These are phyloP conservation scores for Carex cristatella DNA, from an alignment of 176 grass and related monocot species.

Conservation along the genomic window DNA sequence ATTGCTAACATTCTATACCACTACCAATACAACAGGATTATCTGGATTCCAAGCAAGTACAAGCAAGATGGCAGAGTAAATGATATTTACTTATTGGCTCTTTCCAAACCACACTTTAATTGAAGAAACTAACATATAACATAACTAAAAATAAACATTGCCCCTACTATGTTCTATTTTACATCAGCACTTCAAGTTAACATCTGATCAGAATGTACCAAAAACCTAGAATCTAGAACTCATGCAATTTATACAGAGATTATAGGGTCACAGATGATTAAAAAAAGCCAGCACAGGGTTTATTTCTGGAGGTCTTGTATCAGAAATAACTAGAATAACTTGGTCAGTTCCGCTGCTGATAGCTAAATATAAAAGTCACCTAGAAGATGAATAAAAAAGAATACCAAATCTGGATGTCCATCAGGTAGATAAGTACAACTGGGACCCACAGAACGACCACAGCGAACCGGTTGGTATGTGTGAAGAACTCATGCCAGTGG, in stretches of 20 bases:
- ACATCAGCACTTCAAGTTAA: background rate
- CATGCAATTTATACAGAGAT: background rate
- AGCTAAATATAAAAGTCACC: background rate
- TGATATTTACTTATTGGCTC: background rate
- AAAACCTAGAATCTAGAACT: background rate
- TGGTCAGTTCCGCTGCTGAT: background rate
- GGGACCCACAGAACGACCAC: constrained; percentile 74
- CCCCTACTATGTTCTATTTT: background rate
- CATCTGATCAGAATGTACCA: background rate
- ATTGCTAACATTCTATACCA: background rate
- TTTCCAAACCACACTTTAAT: background rate
- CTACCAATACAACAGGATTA: background rate
- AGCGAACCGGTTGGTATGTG: constrained; percentile 65
- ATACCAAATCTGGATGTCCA: constrained; percentile 99
- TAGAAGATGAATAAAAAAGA: background rate
- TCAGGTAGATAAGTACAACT: constrained; percentile 82
- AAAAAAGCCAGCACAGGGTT: background rate
- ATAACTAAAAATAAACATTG: background rate
- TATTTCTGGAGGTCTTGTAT: background rate
- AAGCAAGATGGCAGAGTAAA: background rate
- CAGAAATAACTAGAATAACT: background rate
- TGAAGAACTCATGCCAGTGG: constrained; percentile 92
- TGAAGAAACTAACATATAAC: background rate
- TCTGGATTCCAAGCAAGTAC: background rate
- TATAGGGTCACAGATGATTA: background rate